phyloP scores from a whole-genome alignment of 148 eudicot species.

The Polygonum aviculare region DNA sequence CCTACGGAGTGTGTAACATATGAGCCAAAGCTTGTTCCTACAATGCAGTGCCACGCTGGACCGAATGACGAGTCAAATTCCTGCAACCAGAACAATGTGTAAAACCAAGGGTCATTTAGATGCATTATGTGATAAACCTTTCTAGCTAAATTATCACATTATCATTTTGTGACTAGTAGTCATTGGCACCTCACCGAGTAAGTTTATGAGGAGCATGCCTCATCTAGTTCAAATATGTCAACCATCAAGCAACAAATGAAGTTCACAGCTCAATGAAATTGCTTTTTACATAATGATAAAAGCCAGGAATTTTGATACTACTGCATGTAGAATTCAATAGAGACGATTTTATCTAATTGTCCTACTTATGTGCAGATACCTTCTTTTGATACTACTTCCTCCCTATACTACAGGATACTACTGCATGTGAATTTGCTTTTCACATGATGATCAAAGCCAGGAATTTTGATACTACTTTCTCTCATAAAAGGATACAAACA shows the following conservation, averaged over 20 bases:
- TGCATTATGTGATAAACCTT: not conserved
- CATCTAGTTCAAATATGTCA: not conserved
- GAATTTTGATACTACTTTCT: not conserved
- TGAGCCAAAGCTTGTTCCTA: conserved; percentile 63
- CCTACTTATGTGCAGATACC: not conserved
- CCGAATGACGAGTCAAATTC: conserved; percentile 53
- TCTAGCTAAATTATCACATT: not conserved
- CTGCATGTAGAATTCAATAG: not conserved
- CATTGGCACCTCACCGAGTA: not conserved
- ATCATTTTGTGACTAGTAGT: not conserved
- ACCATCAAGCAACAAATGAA: not conserved
- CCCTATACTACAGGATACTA: not conserved
- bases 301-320: not conserved
- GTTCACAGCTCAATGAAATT: not conserved
- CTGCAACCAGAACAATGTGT: conserved; percentile 18
- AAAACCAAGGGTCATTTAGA: not conserved
- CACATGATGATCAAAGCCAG: not conserved
- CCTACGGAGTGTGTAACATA: conserved; percentile 61
- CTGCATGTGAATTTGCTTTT: not conserved
- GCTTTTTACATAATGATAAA: not conserved
- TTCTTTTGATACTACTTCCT: too few species aligned
- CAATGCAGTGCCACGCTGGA: conserved; percentile 71
- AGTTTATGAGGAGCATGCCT: not conserved
- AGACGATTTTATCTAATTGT: not conserved
- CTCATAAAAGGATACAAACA: not conserved